Evolutionary conservation across 257 asterid species (phyloP).

Genomic region (Vinca minor): DNA sequence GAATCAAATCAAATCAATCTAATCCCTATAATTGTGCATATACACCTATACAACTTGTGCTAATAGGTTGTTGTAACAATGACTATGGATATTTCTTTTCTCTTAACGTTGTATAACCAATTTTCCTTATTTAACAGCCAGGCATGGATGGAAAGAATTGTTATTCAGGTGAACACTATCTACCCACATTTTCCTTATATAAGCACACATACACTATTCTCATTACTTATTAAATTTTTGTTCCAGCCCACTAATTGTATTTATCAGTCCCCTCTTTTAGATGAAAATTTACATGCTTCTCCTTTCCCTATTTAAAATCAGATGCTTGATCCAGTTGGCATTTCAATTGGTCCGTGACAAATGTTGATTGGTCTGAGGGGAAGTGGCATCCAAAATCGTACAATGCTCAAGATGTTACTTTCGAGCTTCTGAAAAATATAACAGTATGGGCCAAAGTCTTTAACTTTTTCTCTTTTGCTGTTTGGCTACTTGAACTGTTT

Average conservation of each 20-base stretch:
- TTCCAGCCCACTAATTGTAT: constrained; percentile 3
- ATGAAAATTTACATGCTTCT: constrained; percentile 10
- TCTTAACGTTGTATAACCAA: not conserved
- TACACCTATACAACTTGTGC: no score
- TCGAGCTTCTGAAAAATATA: constrained; percentile 58
- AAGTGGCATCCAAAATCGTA: constrained; percentile 95
- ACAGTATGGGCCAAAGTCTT: constrained; percentile 51
- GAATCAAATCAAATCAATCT: no score
- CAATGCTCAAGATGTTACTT: constrained; percentile 46
- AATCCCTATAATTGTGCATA: no score
- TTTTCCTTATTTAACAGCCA: constrained; percentile 68
- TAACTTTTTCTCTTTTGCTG: constrained; percentile 1
- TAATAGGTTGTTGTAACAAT: no score
- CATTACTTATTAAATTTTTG: not conserved
- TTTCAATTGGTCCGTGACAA: constrained; percentile 84
- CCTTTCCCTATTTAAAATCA: constrained; percentile 19
- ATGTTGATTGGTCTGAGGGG: constrained; percentile 88
- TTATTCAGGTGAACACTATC: constrained; percentile 92
- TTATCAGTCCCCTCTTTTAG: constrained; percentile 6
- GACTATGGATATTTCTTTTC: not conserved
- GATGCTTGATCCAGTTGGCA: constrained; percentile 80
- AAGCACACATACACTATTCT: constrained; percentile 21
- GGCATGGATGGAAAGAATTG: constrained; percentile 91
- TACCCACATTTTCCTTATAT: constrained; percentile 88
- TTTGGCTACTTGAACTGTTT: not conserved